These are phyloP conservation scores for Rhazya stricta DNA, from an alignment of 257 asterid species.

Conservation along the genomic window DNA sequence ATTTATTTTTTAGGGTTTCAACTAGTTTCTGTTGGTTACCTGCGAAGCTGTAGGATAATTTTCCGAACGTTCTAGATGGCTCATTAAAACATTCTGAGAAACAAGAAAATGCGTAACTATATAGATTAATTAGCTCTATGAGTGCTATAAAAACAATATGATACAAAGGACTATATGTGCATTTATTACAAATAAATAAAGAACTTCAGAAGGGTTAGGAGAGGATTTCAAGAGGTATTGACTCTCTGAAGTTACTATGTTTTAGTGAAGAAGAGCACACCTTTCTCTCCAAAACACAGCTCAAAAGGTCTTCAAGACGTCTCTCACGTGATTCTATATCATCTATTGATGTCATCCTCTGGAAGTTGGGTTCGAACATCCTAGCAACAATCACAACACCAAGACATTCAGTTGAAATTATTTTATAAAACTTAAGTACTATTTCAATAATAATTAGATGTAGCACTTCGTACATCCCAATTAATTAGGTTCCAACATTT, in stretches of 20 bases:
- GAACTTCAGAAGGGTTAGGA: not conserved
- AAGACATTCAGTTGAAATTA: not conserved
- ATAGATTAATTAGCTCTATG: not conserved
- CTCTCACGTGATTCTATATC: conserved; percentile 20
- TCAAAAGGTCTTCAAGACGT: conserved; percentile 12
- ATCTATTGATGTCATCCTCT: conserved; percentile 14
- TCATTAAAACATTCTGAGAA: not conserved
- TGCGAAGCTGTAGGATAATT: not conserved
- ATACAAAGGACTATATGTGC: not conserved
- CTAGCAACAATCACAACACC: not conserved
- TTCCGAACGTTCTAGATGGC: not conserved
- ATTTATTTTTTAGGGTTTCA: not conserved
- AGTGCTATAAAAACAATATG: too few relatives aligned
- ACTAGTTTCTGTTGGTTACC: not conserved
- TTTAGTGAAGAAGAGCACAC: not conserved
- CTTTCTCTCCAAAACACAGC: conserved; percentile 11
- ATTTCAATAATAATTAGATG: too few relatives aligned
- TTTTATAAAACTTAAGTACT: not conserved
- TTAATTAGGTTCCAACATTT: too few relatives aligned
- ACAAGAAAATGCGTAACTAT: not conserved
- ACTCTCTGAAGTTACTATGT: too few relatives aligned
- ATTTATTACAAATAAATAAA: not conserved
- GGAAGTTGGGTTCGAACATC: conserved; percentile 12
- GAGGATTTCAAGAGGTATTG: too few relatives aligned
- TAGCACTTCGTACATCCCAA: too few relatives aligned